A percentile compares a stretch with the other conserved stretches of the same genome.
Conservation (phyloP, 148 eudicot genomes). For the Heliosperma pusillum region DNA sequence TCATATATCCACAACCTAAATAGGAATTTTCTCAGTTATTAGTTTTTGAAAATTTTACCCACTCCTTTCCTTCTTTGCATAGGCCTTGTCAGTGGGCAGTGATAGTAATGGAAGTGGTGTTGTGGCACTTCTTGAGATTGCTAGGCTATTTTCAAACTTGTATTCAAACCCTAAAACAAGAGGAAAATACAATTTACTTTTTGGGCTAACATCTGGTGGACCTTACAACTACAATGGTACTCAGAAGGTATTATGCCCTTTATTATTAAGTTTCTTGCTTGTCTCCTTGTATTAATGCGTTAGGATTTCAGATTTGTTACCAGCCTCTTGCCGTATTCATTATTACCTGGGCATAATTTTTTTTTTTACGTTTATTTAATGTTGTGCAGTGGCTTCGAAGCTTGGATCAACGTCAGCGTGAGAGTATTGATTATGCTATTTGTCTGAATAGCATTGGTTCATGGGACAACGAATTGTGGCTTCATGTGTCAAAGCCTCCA, state of each 20-base stretch:
- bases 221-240: conserved; percentile 99
- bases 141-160: conserved; percentile 74
- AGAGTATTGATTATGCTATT: conserved; percentile 92
- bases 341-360: not conserved
- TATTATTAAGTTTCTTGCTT: conserved; percentile 6
- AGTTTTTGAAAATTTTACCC: conserved; percentile 8
- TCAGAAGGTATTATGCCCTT: conserved; percentile 55
- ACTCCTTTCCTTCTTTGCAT: conserved; percentile 21
- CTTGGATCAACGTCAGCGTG: conserved; percentile 91
- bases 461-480: conserved; percentile 61
- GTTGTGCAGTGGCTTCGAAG: conserved; percentile 87
- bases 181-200: conserved; percentile 92
- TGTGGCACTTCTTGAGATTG: conserved; percentile 88
- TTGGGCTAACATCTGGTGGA: conserved; percentile 97
- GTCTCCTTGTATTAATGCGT: conserved; percentile 6
- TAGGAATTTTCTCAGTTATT: conserved; percentile 1
- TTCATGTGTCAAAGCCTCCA: conserved; percentile 99
- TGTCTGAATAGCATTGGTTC: conserved; percentile 92
- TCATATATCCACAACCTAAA: conserved; percentile 9
- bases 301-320: not conserved
- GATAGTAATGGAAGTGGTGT: conserved; percentile 99
- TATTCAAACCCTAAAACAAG: conserved; percentile 95
- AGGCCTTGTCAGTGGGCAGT: conserved; percentile 93
- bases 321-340: conserved; percentile 5
- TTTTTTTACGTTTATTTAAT: conserved; percentile 19